These are phyloP conservation scores for Wickerhamiella spandovensis DNA, from an alignment of 805 yeast genomes.

Conservation along the genomic window DNA sequence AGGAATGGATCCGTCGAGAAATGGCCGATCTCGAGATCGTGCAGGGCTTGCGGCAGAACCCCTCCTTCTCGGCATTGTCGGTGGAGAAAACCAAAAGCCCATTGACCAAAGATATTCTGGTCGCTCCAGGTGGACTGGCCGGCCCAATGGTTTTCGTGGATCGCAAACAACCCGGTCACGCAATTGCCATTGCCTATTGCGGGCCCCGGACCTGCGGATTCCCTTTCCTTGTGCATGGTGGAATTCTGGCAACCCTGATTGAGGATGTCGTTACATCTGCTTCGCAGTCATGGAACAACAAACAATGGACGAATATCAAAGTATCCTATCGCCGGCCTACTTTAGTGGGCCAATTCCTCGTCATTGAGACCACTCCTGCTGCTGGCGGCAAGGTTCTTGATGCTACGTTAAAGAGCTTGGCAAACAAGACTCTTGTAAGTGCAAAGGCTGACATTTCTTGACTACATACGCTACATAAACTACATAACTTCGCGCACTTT, in stretches of 20 bases:
- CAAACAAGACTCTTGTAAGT: constrained; percentile 40
- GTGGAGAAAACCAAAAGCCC: not conserved
- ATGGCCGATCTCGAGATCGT: not conserved
- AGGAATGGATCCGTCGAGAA: constrained; percentile 3
- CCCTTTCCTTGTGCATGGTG: constrained; percentile 83
- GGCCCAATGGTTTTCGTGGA: constrained; percentile 59
- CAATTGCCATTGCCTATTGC: constrained; percentile 56
- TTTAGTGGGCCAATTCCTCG: constrained; percentile 60
- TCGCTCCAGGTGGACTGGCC: constrained; percentile 53
- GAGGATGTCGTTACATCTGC: constrained; percentile 61
- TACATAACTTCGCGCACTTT: no score
- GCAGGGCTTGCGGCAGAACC: not conserved
- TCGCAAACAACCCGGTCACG: constrained; percentile 41
- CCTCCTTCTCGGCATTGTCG: not conserved
- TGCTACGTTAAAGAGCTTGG: constrained; percentile 28
- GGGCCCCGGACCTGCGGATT: constrained; percentile 75
- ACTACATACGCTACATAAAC: no score
- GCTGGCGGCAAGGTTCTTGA: constrained; percentile 23
- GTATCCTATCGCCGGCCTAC: constrained; percentile 56
- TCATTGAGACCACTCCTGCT: constrained; percentile 37
- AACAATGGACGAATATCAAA: constrained; percentile 19
- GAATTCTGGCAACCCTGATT: constrained; percentile 64
- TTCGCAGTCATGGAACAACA: constrained; percentile 18
- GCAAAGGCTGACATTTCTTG: constrained; percentile 7
- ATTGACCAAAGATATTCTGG: not conserved